These are phyloP conservation scores for Jatropha podagrica DNA, from an alignment of 441 rosid genomes.

Conservation along the genomic window DNA sequence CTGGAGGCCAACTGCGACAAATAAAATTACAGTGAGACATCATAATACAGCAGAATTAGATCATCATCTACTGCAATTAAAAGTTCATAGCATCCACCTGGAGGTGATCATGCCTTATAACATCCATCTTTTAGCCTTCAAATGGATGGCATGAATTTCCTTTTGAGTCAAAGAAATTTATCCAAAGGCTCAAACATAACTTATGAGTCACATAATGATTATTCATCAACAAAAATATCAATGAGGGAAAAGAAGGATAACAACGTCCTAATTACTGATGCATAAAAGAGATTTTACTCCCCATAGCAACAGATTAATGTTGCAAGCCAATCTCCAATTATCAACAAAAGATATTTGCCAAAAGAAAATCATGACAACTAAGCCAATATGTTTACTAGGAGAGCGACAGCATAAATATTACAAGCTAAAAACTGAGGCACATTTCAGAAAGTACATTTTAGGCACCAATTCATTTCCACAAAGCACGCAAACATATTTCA, in stretches of 20 bases:
- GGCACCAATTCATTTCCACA: neutral
- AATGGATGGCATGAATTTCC: neutral
- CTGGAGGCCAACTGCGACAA: neutral
- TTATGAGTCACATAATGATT: neutral
- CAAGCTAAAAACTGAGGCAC: neutral
- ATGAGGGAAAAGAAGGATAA: neutral
- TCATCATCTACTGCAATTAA: neutral
- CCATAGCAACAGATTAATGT: neutral
- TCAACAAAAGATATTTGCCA: neutral
- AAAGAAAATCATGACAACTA: neutral
- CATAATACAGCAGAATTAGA: neutral
- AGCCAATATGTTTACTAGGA: neutral
- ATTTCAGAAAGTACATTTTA: neutral
- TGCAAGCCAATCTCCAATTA: neutral
- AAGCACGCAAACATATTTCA: neutral
- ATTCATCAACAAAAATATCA: neutral
- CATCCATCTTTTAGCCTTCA: neutral
- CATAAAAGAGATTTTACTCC: neutral
- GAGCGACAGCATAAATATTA: neutral
- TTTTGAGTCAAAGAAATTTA: neutral
- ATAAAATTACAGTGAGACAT: neutral
- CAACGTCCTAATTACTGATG: neutral
- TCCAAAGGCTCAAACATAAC: neutral
- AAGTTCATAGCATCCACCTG: neutral
- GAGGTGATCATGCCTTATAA: neutral